phyloP scores from a whole-genome alignment of 179 eudicot species.

The Dionaea muscipula region DNA sequence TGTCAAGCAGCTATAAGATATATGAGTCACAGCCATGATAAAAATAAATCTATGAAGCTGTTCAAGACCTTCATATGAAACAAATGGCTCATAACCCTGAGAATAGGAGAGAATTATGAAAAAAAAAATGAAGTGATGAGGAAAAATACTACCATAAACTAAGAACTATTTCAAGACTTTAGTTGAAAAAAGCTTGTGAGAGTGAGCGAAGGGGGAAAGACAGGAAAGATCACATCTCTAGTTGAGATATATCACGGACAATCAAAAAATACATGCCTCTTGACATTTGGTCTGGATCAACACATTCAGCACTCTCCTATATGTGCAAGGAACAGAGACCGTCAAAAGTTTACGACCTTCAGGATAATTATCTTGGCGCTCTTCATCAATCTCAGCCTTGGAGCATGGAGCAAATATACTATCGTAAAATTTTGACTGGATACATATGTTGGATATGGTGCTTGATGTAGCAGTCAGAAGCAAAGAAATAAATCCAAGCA shows the following conservation, averaged over 20 bases:
- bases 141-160: neutral
- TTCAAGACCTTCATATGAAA: slow-evolving; percentile 92
- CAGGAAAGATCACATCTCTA: neutral
- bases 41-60: slow-evolving; percentile 93
- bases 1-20: slow-evolving; percentile 90
- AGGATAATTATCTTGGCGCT: slow-evolving; percentile 23
- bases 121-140: neutral
- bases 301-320: slow-evolving; percentile 45
- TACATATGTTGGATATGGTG: slow-evolving; percentile 67
- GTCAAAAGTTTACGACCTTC: slow-evolving; percentile 54
- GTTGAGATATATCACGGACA: neutral
- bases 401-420: slow-evolving; percentile 73
- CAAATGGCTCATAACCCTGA: slow-evolving; percentile 84
- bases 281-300: slow-evolving; percentile 56
- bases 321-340: slow-evolving; percentile 22
- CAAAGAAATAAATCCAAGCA: slow-evolving; percentile 88
- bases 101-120: slow-evolving; percentile 1
- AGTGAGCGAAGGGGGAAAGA: neutral
- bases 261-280: slow-evolving; percentile 37
- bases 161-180: neutral
- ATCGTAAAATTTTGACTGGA: slow-evolving; percentile 66
- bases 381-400: slow-evolving; percentile 37
- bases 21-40: slow-evolving; percentile 92
- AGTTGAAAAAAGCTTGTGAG: neutral
- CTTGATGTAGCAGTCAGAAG: slow-evolving; percentile 85